Conservation (phyloP, 352 stramenopile species). For the Globisporangium camurandrum region DNA sequence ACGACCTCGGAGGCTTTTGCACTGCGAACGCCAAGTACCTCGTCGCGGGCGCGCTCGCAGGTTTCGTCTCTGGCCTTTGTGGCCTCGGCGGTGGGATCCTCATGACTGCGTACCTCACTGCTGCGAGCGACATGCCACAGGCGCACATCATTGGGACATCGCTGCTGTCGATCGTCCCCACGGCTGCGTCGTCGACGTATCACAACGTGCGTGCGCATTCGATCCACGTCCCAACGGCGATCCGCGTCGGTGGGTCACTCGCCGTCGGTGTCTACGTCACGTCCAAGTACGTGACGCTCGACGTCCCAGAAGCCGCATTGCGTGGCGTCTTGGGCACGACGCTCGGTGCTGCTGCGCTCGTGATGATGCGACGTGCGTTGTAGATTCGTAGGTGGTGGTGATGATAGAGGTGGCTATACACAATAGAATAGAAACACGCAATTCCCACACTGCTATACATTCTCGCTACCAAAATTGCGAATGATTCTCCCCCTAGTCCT, state of each 20-base stretch:
- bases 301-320: constrained; percentile 67
- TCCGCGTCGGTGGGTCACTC: constrained; percentile 57
- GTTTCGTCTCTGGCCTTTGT: constrained; percentile 81
- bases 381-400: too few relatives aligned
- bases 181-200: constrained; percentile 68
- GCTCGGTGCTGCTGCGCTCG: constrained; percentile 54
- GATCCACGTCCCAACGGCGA: constrained; percentile 67
- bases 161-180: constrained; percentile 75
- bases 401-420: neutral
- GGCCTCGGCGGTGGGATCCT: constrained; percentile 77
- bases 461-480: neutral
- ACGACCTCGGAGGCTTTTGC: constrained; percentile 37
- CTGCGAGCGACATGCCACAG: constrained; percentile 82
- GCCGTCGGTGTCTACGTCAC: constrained; percentile 61
- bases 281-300: constrained; percentile 78
- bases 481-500: neutral
- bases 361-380: constrained; percentile 74
- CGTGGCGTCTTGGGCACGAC: constrained; percentile 67
- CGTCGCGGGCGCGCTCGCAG: constrained; percentile 53
- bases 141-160: constrained; percentile 79
- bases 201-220: constrained; percentile 75
- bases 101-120: constrained; percentile 82
- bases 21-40: constrained; percentile 73
- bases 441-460: constrained; percentile 15
- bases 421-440: neutral